Evolutionary conservation across 768 basidiomycete species (phyloP).

Genomic region (Artomyces pyxidatus): DNA sequence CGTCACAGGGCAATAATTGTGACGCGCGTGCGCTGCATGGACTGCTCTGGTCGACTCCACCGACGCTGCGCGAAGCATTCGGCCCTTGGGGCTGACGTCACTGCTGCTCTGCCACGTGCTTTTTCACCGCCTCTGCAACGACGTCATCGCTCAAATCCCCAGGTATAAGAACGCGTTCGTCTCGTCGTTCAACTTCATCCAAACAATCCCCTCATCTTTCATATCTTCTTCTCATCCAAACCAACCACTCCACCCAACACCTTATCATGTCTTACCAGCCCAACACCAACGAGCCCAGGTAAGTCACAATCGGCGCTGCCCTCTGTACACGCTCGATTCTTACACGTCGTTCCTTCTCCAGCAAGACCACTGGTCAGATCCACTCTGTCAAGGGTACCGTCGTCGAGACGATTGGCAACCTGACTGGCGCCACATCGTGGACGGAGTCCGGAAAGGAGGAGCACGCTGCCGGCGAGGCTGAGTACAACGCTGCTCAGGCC

Average conservation of each 20-base stretch:
- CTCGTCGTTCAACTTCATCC: too few species aligned
- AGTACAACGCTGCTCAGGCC: constrained; percentile 38
- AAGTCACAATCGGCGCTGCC: neutral
- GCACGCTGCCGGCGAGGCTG: constrained; percentile 39
- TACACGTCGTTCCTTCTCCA: constrained; percentile 9
- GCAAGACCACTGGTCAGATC: constrained; percentile 30
- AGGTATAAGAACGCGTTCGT: too few species aligned
- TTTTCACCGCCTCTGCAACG: too few species aligned
- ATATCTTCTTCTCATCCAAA: neutral
- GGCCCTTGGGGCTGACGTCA: too few species aligned
- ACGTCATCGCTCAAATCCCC: too few species aligned
- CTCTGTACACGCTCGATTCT: neutral
- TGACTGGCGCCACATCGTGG: constrained; percentile 37
- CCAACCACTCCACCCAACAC: neutral
- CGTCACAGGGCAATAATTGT: too few species aligned
- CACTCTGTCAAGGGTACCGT: constrained; percentile 32
- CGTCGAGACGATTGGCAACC: constrained; percentile 35
- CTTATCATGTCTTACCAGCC: constrained; percentile 10
- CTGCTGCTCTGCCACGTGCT: too few species aligned
- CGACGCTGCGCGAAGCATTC: too few species aligned
- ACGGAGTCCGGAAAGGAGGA: constrained; percentile 39
- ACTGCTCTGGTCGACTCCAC: too few species aligned
- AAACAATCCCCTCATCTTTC: too few species aligned
- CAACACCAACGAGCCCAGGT: constrained; percentile 10
- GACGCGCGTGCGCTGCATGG: too few species aligned